These are phyloP conservation scores for Carex sylvatica DNA, from an alignment of 202 grass and related monocot species.

Conservation along the genomic window DNA sequence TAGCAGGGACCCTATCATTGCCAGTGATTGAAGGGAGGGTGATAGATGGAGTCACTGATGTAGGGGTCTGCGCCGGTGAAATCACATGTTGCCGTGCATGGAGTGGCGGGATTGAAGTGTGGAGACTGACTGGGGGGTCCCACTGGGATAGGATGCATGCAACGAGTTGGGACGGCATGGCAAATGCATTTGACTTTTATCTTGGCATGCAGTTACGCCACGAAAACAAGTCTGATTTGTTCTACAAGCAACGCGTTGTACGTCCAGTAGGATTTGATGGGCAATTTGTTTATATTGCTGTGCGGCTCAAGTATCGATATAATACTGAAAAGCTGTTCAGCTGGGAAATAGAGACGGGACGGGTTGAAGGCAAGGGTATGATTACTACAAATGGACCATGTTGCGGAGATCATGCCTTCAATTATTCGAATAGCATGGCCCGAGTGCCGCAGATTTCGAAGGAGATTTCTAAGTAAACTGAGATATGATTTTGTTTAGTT, in stretches of 20 bases:
- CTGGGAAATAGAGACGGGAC: neutral
- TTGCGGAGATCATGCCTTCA: neutral
- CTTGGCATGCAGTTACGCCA: neutral
- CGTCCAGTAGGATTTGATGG: neutral
- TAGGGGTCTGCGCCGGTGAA: neutral
- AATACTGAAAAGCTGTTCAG: neutral
- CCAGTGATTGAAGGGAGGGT: too few species aligned
- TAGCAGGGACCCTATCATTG: too few species aligned
- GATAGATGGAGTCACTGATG: too few species aligned
- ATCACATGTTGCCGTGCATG: neutral
- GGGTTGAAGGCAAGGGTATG: neutral
- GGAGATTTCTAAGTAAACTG: too few species aligned
- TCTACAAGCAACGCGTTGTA: neutral
- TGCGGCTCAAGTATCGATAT: neutral
- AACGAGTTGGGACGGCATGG: neutral
- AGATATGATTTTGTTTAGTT: too few species aligned
- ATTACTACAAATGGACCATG: neutral
- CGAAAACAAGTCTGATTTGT: neutral
- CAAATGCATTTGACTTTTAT: neutral
- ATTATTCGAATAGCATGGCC: too few species aligned
- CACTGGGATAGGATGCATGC: neutral
- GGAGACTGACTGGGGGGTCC: neutral
- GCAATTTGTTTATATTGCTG: neutral
- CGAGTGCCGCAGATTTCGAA: too few species aligned
- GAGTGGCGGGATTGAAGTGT: neutral